These are phyloP conservation scores for Rhodotorula graminis DNA, from an alignment of 768 basidiomycete genomes.

Conservation along the genomic window DNA sequence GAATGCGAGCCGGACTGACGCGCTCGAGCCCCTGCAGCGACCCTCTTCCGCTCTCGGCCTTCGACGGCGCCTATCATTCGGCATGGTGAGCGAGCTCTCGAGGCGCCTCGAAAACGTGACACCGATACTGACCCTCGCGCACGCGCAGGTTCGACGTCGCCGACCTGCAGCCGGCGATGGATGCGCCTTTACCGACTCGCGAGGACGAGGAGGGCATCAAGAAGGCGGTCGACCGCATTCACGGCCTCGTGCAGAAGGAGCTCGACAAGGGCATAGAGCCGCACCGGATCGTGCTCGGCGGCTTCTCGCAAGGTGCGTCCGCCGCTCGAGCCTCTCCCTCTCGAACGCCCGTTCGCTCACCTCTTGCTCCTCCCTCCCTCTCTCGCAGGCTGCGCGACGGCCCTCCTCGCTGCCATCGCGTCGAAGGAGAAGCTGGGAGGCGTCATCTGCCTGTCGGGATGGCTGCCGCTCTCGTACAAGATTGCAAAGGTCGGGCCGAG, in stretches of 20 bases:
- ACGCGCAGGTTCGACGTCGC: neutral
- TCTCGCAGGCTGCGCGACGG: neutral
- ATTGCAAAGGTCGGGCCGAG: neutral
- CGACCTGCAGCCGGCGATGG: neutral
- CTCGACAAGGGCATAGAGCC: neutral
- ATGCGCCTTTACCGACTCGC: neutral
- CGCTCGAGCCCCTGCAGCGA: neutral
- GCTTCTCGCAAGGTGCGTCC: slow-evolving; percentile 1
- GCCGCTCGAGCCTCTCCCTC: neutral
- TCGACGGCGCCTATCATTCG: neutral
- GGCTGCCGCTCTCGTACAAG: neutral
- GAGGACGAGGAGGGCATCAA: neutral
- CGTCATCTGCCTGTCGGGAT: neutral
- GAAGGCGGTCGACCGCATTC: neutral
- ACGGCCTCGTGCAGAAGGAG: neutral
- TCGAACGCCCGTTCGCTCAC: neutral
- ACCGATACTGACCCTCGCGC: neutral
- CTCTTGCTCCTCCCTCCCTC: neutral
- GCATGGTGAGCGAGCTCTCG: neutral
- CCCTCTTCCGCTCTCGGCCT: neutral
- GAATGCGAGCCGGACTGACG: too few relatives aligned
- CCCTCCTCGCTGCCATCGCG: neutral
- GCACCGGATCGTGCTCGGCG: neutral
- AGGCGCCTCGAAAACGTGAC: neutral
- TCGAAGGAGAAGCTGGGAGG: neutral